Conservation (phyloP, 352 stramenopile species). For the Phytophthora nicotianae region DNA sequence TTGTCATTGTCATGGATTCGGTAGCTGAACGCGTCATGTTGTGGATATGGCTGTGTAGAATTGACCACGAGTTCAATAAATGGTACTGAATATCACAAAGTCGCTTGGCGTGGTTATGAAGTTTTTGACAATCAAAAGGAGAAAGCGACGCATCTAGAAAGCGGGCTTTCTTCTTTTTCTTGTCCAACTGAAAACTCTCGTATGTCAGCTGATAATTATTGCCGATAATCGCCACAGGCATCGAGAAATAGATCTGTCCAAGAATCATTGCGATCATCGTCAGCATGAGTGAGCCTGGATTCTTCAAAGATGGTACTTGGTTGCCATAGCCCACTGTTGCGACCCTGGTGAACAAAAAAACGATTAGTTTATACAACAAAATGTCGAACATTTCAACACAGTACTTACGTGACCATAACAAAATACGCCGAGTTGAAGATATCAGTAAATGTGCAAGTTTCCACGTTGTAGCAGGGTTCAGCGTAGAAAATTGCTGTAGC, state of each 20-base stretch:
- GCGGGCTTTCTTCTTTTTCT: slow-evolving; percentile 56
- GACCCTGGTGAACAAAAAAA: slow-evolving; percentile 40
- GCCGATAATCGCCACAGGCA: slow-evolving; percentile 80
- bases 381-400: background rate
- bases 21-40: slow-evolving; percentile 35
- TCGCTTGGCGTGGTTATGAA: slow-evolving; percentile 53
- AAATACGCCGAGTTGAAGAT: slow-evolving; percentile 88
- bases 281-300: slow-evolving; percentile 52
- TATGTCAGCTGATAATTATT: slow-evolving; percentile 75
- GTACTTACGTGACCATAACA: slow-evolving; percentile 83
- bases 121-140: slow-evolving; percentile 53
- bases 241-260: slow-evolving; percentile 79
- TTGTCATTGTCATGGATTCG: slow-evolving; percentile 23
- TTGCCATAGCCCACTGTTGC: slow-evolving; percentile 79
- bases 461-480: slow-evolving; percentile 77
- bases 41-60: slow-evolving; percentile 51
- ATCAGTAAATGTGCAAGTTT: slow-evolving; percentile 81
- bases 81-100: slow-evolving; percentile 71
- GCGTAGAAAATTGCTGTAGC: slow-evolving; percentile 78
- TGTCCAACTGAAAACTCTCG: slow-evolving; percentile 63
- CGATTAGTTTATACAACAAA: background rate
- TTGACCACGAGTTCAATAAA: slow-evolving; percentile 50
- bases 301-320: slow-evolving; percentile 66
- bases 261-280: slow-evolving; percentile 76
- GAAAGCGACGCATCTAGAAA: slow-evolving; percentile 56